These are phyloP conservation scores for Trypanosoma conorhini DNA, from an alignment of 208 protist genomes.

Conservation along the genomic window DNA sequence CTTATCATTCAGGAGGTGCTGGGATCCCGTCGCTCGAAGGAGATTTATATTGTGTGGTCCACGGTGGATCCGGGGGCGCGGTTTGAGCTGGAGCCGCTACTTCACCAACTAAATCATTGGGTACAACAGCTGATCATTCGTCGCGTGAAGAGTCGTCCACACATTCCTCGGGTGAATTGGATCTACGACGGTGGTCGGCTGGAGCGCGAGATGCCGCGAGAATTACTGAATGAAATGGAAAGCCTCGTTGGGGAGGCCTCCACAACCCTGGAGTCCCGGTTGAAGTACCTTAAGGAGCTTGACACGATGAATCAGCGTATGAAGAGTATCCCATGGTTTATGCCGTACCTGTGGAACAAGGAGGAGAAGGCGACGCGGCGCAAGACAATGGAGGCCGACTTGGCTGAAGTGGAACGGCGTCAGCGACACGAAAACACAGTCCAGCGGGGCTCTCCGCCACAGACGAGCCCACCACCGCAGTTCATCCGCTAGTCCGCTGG, in stretches of 20 bases:
- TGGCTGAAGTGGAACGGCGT: conserved; percentile 71
- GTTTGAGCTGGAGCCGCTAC: conserved; percentile 83
- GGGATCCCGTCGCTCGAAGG: conserved; percentile 78
- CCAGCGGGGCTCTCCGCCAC: conserved; percentile 55
- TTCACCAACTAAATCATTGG: conserved; percentile 88
- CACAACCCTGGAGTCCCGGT: conserved; percentile 74
- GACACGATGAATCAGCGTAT: conserved; percentile 91
- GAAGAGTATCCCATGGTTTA: conserved; percentile 92
- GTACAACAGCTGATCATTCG: conserved; percentile 80
- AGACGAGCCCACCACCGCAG: conserved; percentile 69
- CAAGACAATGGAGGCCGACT: conserved; percentile 70
- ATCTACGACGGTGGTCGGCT: conserved; percentile 84
- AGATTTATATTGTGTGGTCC: conserved; percentile 91
- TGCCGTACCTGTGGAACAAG: conserved; percentile 93
- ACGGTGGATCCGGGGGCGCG: conserved; percentile 86
- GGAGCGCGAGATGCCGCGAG: conserved; percentile 77
- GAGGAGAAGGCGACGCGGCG: conserved; percentile 79
- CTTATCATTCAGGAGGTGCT: conserved; percentile 89
- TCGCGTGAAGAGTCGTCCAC: conserved; percentile 75
- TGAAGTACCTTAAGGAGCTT: conserved; percentile 90
- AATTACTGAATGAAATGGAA: conserved; percentile 68
- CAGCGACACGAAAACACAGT: conserved; percentile 5
- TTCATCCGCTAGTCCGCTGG: conserved; percentile 55
- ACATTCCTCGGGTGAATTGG: conserved; percentile 86
- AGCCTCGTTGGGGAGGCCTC: conserved; percentile 65